phyloP scores from a whole-genome alignment of 2,329 filamentous ascomycete species.

The Aspergillus brasiliensis region DNA sequence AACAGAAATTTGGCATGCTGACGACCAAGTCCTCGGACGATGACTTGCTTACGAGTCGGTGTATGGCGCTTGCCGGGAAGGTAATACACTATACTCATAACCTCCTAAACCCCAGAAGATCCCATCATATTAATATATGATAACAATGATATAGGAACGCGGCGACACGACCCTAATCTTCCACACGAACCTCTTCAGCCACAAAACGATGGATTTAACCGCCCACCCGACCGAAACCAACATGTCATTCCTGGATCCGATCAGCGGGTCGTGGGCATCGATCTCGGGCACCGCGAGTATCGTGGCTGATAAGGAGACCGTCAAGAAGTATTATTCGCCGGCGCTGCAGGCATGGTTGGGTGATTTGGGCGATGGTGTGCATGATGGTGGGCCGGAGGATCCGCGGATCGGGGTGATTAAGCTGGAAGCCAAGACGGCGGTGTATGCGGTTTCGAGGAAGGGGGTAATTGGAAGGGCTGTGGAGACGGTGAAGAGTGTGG shows the following conservation, averaged over 20 bases:
- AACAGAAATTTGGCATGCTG: constrained; percentile 85
- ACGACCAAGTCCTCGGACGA: constrained; percentile 68
- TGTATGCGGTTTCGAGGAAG: constrained; percentile 68
- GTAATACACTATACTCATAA: constrained; percentile 51
- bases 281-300: constrained; percentile 73
- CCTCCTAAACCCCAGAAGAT: not conserved
- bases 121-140: too few relatives aligned
- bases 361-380: constrained; percentile 78
- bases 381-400: constrained; percentile 79
- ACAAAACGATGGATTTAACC: constrained; percentile 80
- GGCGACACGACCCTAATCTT: constrained; percentile 82
- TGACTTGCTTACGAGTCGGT: constrained; percentile 73
- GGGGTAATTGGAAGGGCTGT: constrained; percentile 65
- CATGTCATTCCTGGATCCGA: constrained; percentile 72
- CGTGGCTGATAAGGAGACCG: constrained; percentile 66
- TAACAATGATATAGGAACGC: constrained; percentile 60
- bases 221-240: constrained; percentile 72
- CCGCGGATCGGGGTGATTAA: constrained; percentile 81
- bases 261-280: constrained; percentile 82
- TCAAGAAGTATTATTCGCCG: constrained; percentile 75
- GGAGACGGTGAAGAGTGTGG: constrained; percentile 73
- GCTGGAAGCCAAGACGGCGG: constrained; percentile 70
- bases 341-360: constrained; percentile 82
- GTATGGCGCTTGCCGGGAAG: constrained; percentile 81
- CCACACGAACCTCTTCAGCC: constrained; percentile 86